Evolutionary conservation across 805 yeast species (phyloP).

Genomic region (Jamesozyma gamospora): DNA sequence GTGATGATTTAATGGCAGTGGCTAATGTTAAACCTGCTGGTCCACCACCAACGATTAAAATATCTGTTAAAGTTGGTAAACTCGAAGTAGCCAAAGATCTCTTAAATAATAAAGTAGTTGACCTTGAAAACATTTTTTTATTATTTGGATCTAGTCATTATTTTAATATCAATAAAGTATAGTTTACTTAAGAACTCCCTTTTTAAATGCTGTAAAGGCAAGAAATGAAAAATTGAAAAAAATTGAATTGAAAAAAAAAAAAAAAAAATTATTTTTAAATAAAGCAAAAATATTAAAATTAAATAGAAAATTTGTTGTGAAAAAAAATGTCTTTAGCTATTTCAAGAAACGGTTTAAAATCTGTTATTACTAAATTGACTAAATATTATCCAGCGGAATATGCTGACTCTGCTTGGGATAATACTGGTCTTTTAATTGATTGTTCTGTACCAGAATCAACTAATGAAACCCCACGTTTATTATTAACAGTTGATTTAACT

Average conservation of each 20-base stretch:
- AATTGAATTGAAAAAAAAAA: too few species aligned
- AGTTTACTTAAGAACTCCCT: too few species aligned
- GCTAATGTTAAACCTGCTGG: conserved; percentile 91
- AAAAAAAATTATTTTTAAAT: neutral
- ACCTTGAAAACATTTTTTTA: neutral
- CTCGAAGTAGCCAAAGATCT: conserved; percentile 8
- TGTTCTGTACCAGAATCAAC: conserved; percentile 32
- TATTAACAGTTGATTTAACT: conserved; percentile 81
- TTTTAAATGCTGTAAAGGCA: too few species aligned
- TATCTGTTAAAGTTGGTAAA: conserved; percentile 39
- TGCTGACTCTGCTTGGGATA: conserved; percentile 91
- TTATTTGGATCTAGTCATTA: neutral
- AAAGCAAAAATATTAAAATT: neutral
- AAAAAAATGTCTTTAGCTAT: conserved; percentile 18
- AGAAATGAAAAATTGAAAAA: too few species aligned
- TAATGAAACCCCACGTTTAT: conserved; percentile 24
- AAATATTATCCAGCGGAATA: conserved; percentile 67
- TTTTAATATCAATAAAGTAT: too few species aligned
- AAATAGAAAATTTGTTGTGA: neutral
- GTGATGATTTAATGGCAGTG: conserved; percentile 66
- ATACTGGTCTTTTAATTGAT: conserved; percentile 84
- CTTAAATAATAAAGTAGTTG: conserved; percentile 4
- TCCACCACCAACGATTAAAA: conserved; percentile 91
- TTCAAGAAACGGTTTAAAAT: conserved; percentile 31
- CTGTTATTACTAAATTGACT: conserved; percentile 47